These are phyloP conservation scores for Rutstroemia sp. DNA, from an alignment of 2,329 filamentous ascomycete species.

Conservation along the genomic window DNA sequence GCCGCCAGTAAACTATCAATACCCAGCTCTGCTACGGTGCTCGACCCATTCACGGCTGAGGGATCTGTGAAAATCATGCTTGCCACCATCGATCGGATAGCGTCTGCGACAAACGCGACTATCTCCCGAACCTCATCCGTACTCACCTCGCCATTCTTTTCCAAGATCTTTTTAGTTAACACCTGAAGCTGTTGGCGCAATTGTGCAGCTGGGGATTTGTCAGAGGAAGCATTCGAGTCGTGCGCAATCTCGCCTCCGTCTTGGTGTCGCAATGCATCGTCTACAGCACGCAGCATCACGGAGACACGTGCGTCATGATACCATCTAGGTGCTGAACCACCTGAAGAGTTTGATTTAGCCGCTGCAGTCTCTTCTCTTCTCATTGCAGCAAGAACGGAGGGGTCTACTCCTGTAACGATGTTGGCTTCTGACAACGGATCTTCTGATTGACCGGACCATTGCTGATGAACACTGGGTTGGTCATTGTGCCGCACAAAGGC, in stretches of 20 bases:
- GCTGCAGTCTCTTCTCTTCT: neutral
- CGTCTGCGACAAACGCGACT: neutral
- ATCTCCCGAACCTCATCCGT: neutral
- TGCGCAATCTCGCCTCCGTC: neutral
- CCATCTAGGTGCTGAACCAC: neutral
- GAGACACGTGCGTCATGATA: neutral
- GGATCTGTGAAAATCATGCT: neutral
- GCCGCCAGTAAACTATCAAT: constrained; percentile 16
- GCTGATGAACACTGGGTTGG: neutral
- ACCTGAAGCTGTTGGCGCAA: neutral
- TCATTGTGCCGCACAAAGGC: neutral
- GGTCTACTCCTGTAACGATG: neutral
- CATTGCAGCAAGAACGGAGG: neutral
- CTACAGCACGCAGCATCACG: neutral
- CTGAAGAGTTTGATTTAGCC: neutral
- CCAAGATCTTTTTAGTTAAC: neutral
- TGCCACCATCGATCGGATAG: neutral
- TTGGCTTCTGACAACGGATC: neutral
- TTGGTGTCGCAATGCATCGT: neutral
- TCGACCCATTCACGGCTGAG: neutral
- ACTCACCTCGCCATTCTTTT: neutral
- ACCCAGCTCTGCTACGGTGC: constrained; percentile 3
- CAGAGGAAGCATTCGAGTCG: neutral
- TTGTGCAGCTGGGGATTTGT: neutral
- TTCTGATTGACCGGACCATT: neutral